A percentile compares a stretch with the other conserved stretches of the same genome.
Evolutionary conservation across 2,329 filamentous ascomycete genomes (phyloP).

Genomic region (Orbilia blumenaviensis): DNA sequence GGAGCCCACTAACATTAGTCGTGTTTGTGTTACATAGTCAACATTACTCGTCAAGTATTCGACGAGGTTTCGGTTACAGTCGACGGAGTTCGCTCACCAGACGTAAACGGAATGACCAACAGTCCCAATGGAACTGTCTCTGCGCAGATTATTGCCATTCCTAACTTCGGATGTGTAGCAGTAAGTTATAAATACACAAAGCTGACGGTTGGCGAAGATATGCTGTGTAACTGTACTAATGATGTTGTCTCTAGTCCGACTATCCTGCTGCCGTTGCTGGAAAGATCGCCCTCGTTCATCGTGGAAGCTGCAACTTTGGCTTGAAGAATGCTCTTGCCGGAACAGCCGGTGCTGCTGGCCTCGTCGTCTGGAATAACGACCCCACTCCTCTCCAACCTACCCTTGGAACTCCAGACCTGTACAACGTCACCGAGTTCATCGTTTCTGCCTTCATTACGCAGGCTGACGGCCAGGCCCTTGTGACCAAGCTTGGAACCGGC

Average conservation of each 20-base stretch:
- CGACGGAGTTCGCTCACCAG: not conserved
- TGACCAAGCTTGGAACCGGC: slow-evolving; percentile 52
- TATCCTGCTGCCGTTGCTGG: slow-evolving; percentile 67
- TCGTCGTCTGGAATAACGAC: slow-evolving; percentile 54
- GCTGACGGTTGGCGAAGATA: not conserved
- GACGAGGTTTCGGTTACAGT: slow-evolving; percentile 28
- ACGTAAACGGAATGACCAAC: slow-evolving; percentile 62
- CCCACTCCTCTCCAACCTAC: slow-evolving; percentile 18
- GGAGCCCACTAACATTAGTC: slow-evolving; percentile 2
- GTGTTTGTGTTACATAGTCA: slow-evolving; percentile 30
- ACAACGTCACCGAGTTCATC: slow-evolving; percentile 58
- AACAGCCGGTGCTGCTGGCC: slow-evolving; percentile 67
- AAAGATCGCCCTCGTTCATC: slow-evolving; percentile 69
- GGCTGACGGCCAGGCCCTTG: slow-evolving; percentile 54
- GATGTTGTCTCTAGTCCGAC: slow-evolving; percentile 60
- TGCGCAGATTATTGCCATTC: slow-evolving; percentile 63
- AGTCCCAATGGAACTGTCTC: slow-evolving; percentile 64
- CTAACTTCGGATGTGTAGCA: slow-evolving; percentile 67
- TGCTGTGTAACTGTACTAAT: not conserved
- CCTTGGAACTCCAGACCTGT: slow-evolving; percentile 61
- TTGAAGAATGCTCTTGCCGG: slow-evolving; percentile 69
- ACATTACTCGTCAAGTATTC: slow-evolving; percentile 28
- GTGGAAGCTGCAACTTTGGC: slow-evolving; percentile 70
- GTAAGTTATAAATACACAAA: slow-evolving; percentile 52
- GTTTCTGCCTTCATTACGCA: slow-evolving; percentile 36